Conservation (phyloP, 192 early-diverging fungal species). For the Pilobolus umbonatus region DNA sequence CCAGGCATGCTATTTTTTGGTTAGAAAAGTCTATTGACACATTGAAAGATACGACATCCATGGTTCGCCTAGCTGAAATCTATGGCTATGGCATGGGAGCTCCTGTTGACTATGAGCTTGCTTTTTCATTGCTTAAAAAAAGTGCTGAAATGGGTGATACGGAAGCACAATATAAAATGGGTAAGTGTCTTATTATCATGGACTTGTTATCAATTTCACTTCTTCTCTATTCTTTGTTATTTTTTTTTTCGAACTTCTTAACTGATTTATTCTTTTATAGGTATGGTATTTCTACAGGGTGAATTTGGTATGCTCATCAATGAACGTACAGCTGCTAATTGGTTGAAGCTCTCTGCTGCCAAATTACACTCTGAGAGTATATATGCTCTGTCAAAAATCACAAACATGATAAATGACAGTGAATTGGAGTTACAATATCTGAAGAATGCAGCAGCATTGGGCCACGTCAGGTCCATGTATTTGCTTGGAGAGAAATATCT, state of each 20-base stretch:
- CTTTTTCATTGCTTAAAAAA: constrained; percentile 11
- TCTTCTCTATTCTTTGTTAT: too few relatives aligned
- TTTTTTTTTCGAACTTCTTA: too few relatives aligned
- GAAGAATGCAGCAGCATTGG: constrained; percentile 8
- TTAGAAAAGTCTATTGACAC: constrained; percentile 25
- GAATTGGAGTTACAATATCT: constrained; percentile 10
- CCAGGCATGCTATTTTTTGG: constrained; percentile 23
- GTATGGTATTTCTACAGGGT: constrained; percentile 8
- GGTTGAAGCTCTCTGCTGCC: constrained; percentile 19
- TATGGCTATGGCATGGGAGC: constrained; percentile 5
- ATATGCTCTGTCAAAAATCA: background rate
- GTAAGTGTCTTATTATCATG: too few relatives aligned
- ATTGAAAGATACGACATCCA: constrained; percentile 15
- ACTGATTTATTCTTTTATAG: background rate
- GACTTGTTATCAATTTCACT: too few relatives aligned
- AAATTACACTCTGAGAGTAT: constrained; percentile 8
- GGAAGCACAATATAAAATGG: constrained; percentile 22
- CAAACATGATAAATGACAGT: background rate
- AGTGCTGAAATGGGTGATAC: constrained; percentile 18
- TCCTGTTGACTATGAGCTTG: background rate
- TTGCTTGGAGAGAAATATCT: constrained; percentile 8
- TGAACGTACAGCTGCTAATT: constrained; percentile 15
- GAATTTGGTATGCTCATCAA: constrained; percentile 7
- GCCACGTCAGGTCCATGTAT: constrained; percentile 21
- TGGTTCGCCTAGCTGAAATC: constrained; percentile 13